These are phyloP conservation scores for Saturnispora serradocipensis DNA, from an alignment of 805 yeast genomes.

Conservation along the genomic window DNA sequence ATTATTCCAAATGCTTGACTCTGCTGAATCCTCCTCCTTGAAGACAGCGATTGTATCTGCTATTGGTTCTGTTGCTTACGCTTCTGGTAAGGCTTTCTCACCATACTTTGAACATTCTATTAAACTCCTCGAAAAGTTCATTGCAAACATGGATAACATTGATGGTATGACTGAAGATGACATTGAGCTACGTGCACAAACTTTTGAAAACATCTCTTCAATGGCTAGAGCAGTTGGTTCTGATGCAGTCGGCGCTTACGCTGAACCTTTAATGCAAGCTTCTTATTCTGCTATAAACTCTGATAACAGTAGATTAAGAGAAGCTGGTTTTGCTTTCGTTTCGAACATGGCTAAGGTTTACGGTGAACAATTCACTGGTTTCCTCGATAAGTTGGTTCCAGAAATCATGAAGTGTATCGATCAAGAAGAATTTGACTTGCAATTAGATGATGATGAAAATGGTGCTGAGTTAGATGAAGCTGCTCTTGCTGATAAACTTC, in stretches of 20 bases:
- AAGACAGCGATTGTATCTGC: slow-evolving; percentile 84
- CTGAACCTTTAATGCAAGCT: slow-evolving; percentile 81
- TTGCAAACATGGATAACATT: slow-evolving; percentile 52
- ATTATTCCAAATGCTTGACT: slow-evolving; percentile 71
- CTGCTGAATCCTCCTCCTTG: slow-evolving; percentile 64
- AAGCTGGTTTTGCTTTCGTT: slow-evolving; percentile 88
- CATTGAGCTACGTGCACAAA: slow-evolving; percentile 81
- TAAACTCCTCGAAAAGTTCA: slow-evolving; percentile 71
- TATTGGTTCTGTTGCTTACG: slow-evolving; percentile 94
- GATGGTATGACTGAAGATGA: slow-evolving; percentile 84
- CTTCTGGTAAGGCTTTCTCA: slow-evolving; percentile 78
- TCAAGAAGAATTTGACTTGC: slow-evolving; percentile 75
- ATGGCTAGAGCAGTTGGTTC: slow-evolving; percentile 97
- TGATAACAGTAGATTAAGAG: slow-evolving; percentile 79
- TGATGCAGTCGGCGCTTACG: slow-evolving; percentile 74
- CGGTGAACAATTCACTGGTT: slow-evolving; percentile 81
- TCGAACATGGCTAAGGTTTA: slow-evolving; percentile 92
- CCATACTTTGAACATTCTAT: slow-evolving; percentile 83
- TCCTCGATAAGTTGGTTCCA: slow-evolving; percentile 75
- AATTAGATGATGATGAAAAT: slow-evolving; percentile 38
- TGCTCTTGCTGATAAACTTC: slow-evolving; percentile 60
- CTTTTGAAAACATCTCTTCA: slow-evolving; percentile 88
- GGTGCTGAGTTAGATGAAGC: slow-evolving; percentile 47
- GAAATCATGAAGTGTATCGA: slow-evolving; percentile 73
- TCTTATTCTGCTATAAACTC: slow-evolving; percentile 72